phyloP scores from a whole-genome alignment of 805 yeast genomes.

The Candida maltosa region DNA sequence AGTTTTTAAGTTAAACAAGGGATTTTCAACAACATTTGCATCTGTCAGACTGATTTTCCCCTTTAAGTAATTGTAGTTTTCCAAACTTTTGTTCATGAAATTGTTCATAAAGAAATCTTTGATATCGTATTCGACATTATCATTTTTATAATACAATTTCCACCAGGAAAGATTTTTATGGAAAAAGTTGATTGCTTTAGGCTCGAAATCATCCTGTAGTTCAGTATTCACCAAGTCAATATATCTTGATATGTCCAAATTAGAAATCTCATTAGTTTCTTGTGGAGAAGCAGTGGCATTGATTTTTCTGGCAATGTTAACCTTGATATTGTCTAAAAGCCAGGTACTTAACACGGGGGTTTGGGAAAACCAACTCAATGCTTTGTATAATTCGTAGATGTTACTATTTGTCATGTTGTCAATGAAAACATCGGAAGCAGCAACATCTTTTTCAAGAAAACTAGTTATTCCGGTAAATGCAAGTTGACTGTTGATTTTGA shows the following conservation, averaged over 20 bases:
- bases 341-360: slow-evolving; percentile 21
- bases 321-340: slow-evolving; percentile 17
- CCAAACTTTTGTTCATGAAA: slow-evolving; percentile 39
- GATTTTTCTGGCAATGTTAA: slow-evolving; percentile 10
- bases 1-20: slow-evolving; percentile 27
- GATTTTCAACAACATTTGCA: slow-evolving; percentile 18
- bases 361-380: slow-evolving; percentile 24
- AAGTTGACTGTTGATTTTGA: slow-evolving; percentile 29
- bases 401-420: slow-evolving; percentile 31
- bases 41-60: slow-evolving; percentile 30
- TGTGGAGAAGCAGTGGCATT: slow-evolving; percentile 13
- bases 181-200: slow-evolving; percentile 28
- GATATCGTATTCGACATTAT: slow-evolving; percentile 39
- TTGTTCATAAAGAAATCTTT: slow-evolving; percentile 33
- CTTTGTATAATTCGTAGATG: slow-evolving; percentile 29
- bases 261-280: slow-evolving; percentile 16
- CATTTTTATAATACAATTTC: slow-evolving; percentile 39
- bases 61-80: slow-evolving; percentile 31
- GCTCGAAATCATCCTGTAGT: slow-evolving; percentile 31
- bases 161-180: slow-evolving; percentile 33
- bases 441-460: slow-evolving; percentile 26
- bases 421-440: slow-evolving; percentile 28
- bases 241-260: slow-evolving; percentile 23
- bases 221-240: slow-evolving; percentile 32
- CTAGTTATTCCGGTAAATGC: slow-evolving; percentile 26